Percentiles rank a stretch among this genome's conserved stretches.
phyloP scores from a whole-genome alignment of 2,329 filamentous ascomycete genomes.

The Hypoxylon sp. region DNA sequence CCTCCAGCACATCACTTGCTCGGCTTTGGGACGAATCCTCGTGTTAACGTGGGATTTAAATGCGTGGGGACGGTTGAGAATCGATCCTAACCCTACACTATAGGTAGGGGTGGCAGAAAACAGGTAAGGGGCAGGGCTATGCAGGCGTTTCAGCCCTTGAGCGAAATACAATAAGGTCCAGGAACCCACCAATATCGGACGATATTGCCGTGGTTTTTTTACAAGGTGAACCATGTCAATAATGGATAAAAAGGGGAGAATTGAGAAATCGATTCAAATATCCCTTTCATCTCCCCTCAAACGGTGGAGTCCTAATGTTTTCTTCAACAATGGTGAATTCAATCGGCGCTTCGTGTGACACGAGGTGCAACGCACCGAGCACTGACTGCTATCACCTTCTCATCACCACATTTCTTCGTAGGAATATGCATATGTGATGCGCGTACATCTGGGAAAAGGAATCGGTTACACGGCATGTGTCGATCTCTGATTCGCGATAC shows the following conservation, averaged over 20 bases:
- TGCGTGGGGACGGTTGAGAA: constrained; percentile 20
- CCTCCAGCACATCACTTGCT: constrained; percentile 34
- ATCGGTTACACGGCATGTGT: constrained; percentile 26
- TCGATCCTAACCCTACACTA: no score
- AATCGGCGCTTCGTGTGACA: not conserved
- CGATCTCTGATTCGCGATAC: constrained; percentile 34
- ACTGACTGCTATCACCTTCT: constrained; percentile 9
- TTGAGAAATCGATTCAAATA: constrained; percentile 24
- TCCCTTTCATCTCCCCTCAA: constrained; percentile 33
- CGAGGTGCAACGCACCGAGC: not conserved
- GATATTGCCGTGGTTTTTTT: constrained; percentile 28
- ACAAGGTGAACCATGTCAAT: constrained; percentile 22
- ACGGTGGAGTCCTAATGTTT: constrained; percentile 1
- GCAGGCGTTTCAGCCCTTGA: constrained; percentile 40
- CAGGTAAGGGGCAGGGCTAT: constrained; percentile 31
- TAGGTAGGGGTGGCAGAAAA: constrained; percentile 15
- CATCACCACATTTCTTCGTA: constrained; percentile 19
- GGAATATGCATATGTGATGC: constrained; percentile 27
- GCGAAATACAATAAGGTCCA: constrained; percentile 29
- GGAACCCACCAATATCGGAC: constrained; percentile 35
- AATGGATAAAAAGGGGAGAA: constrained; percentile 24
- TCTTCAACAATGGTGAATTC: constrained; percentile 12
- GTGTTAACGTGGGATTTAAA: constrained; percentile 35
- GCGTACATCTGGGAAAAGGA: constrained; percentile 16
- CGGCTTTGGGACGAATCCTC: constrained; percentile 24